Conservation (phyloP, 2,329 filamentous ascomycete species). For the Arthrobotrys conoides region DNA sequence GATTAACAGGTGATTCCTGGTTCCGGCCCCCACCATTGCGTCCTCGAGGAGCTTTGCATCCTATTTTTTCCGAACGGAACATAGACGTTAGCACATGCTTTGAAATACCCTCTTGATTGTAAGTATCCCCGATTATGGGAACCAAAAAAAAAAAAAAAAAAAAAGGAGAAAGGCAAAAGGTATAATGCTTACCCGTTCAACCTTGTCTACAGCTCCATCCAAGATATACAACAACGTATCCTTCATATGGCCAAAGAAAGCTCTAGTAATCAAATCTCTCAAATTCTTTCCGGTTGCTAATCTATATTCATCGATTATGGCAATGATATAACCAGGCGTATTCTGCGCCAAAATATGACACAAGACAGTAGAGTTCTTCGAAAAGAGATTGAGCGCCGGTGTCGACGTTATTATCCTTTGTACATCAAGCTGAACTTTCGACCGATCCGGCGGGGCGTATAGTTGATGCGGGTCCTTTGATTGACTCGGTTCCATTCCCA, state of each 20-base stretch:
- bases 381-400: slow-evolving; percentile 47
- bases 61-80: slow-evolving; percentile 8
- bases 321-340: slow-evolving; percentile 86
- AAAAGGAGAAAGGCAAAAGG: background rate
- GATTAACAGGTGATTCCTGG: slow-evolving; percentile 85
- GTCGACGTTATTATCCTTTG: slow-evolving; percentile 44
- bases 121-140: background rate
- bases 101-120: background rate
- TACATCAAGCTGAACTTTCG: slow-evolving; percentile 21
- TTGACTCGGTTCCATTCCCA: slow-evolving; percentile 83
- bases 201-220: slow-evolving; percentile 81
- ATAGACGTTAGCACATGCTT: slow-evolving; percentile 9
- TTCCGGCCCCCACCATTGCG: slow-evolving; percentile 87
- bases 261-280: slow-evolving; percentile 80
- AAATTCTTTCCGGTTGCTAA: slow-evolving; percentile 79
- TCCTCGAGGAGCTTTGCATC: slow-evolving; percentile 87
- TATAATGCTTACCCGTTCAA: slow-evolving; percentile 41
- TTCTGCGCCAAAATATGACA: slow-evolving; percentile 82
- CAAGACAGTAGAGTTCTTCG: slow-evolving; percentile 80
- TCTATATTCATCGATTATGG: slow-evolving; percentile 82
- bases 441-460: background rate
- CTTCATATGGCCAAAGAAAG: slow-evolving; percentile 94
- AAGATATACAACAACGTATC: slow-evolving; percentile 82
- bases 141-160: background rate
- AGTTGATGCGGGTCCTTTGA: slow-evolving; percentile 67